These are phyloP conservation scores for Solanum hybrid DNA, from an alignment of 305 asterid genomes.

Conservation along the genomic window DNA sequence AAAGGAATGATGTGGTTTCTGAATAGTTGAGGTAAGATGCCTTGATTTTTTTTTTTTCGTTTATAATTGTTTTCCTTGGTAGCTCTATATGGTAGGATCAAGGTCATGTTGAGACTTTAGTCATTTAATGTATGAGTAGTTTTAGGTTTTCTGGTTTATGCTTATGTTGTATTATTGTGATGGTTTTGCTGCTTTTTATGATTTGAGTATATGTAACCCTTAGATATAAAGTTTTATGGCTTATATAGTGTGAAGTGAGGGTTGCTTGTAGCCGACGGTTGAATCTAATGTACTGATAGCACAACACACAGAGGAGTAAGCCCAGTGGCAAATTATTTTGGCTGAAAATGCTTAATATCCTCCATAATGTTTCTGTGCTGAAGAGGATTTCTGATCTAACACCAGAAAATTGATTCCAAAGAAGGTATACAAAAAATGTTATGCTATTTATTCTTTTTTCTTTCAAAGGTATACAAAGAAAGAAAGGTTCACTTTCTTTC, in stretches of 20 bases:
- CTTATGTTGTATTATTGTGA: neutral
- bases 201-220: neutral
- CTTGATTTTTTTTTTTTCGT: neutral
- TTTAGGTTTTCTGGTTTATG: neutral
- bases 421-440: neutral
- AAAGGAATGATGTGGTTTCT: neutral
- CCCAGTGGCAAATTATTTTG: neutral
- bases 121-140: neutral
- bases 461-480: neutral
- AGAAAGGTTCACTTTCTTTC: neutral
- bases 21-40: neutral
- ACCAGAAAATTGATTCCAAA: neutral
- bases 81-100: neutral
- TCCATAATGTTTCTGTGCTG: neutral
- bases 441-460: neutral
- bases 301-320: neutral
- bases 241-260: neutral
- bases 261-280: neutral
- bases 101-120: neutral
- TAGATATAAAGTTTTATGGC: neutral
- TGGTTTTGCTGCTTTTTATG: neutral
- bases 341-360: neutral
- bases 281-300: neutral
- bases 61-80: neutral
- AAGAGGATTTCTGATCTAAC: neutral